Conservation (phyloP, 345 rosid genomes). For the Mangifera indica region DNA sequence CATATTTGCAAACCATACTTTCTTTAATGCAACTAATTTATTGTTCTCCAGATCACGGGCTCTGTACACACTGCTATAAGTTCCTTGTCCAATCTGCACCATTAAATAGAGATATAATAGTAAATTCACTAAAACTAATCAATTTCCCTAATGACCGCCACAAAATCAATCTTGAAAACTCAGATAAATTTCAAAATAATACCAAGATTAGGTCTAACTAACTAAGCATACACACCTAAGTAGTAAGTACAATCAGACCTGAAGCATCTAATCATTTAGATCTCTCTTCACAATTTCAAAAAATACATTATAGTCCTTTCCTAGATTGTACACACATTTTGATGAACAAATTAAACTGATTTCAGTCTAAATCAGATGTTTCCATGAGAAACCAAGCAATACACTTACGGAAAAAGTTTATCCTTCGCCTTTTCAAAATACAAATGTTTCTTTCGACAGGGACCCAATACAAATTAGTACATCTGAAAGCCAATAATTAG, state of each 20-base stretch:
- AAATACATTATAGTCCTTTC: neutral
- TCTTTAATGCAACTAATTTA: constrained; percentile 56
- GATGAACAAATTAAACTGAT: neutral
- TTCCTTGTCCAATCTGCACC: constrained; percentile 65
- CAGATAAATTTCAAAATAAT: neutral
- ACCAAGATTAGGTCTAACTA: neutral
- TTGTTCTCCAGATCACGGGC: constrained; percentile 58
- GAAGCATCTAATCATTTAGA: neutral
- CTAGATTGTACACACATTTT: neutral
- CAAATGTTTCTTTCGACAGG: neutral
- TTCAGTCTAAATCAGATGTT: neutral
- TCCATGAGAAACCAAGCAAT: neutral
- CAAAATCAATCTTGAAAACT: neutral
- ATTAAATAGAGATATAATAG: neutral
- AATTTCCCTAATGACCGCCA: neutral
- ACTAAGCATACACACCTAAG: neutral
- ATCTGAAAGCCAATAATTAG: neutral
- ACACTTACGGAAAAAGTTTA: neutral
- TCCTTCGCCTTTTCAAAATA: neutral
- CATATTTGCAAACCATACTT: constrained; percentile 63
- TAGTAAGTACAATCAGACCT: neutral
- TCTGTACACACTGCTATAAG: constrained; percentile 61
- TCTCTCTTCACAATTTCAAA: neutral
- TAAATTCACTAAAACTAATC: neutral
- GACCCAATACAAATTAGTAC: neutral